Conservation (phyloP, 257 asterid genomes). For the Solanum commersonii region DNA sequence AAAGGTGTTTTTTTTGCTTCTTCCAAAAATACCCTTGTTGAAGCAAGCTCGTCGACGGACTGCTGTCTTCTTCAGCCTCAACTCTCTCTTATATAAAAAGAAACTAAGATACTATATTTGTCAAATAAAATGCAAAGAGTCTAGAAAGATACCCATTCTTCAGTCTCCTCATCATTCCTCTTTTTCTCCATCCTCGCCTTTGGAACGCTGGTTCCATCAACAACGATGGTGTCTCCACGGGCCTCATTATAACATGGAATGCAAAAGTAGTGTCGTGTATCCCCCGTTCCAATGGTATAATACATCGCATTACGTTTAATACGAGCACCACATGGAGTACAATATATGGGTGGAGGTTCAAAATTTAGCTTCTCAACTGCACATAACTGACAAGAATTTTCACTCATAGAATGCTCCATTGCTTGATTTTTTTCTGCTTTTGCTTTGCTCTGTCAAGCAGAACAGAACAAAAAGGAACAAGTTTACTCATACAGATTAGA, state of each 20-base stretch:
- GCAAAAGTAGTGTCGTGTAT: conserved; percentile 83
- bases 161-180: conserved; percentile 90
- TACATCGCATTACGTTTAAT: conserved; percentile 90
- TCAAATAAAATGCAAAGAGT: not conserved
- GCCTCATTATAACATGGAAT: conserved; percentile 80
- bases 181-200: conserved; percentile 83
- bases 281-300: conserved; percentile 86
- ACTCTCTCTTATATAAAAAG: not conserved
- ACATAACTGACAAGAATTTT: conserved; percentile 96
- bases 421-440: conserved; percentile 93
- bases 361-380: conserved; percentile 94
- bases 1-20: not conserved
- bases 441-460: conserved; percentile 72
- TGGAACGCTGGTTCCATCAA: conserved; percentile 57
- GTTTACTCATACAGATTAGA: not conserved
- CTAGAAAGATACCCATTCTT: conserved; percentile 67
- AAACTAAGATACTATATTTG: not conserved
- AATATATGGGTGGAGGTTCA: conserved; percentile 96
- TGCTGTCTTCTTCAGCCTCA: not conserved
- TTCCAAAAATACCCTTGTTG: not conserved
- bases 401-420: conserved; percentile 85
- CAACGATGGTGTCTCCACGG: conserved; percentile 77
- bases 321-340: conserved; percentile 92
- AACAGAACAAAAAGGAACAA: not conserved
- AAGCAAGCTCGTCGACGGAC: not conserved